These are phyloP conservation scores for Collybiopsis confluens DNA, from an alignment of 768 basidiomycete genomes.

Conservation along the genomic window DNA sequence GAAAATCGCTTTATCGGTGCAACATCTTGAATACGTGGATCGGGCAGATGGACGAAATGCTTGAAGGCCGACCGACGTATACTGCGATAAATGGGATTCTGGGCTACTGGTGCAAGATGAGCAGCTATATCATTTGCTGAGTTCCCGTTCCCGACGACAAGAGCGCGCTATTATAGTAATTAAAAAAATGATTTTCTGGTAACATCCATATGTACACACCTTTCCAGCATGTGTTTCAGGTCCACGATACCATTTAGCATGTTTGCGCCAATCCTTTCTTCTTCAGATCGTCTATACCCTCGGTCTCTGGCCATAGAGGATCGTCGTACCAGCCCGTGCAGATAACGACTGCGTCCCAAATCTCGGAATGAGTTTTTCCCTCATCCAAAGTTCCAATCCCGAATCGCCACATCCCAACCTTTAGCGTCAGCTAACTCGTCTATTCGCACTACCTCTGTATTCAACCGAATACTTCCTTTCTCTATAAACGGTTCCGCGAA, in stretches of 20 bases:
- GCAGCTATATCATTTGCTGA: conserved; percentile 51
- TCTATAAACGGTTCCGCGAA: conserved; percentile 30
- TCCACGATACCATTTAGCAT: conserved; percentile 40
- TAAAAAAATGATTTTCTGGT: not conserved
- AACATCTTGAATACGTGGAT: conserved; percentile 38
- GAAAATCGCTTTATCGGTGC: conserved; percentile 34
- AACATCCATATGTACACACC: conserved; percentile 10
- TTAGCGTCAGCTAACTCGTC: conserved; percentile 26
- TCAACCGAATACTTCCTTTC: conserved; percentile 32
- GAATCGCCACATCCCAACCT: conserved; percentile 37
- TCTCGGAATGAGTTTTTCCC: conserved; percentile 18
- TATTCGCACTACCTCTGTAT: conserved; percentile 34
- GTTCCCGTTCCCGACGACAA: conserved; percentile 48
- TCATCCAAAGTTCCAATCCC: conserved; percentile 29
- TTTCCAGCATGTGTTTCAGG: conserved; percentile 30
- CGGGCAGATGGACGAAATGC: conserved; percentile 35
- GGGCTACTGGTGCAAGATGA: conserved; percentile 34
- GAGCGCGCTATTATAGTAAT: conserved; percentile 29
- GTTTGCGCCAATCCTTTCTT: conserved; percentile 31
- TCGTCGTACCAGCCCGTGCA: conserved; percentile 40
- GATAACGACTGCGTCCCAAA: conserved; percentile 48
- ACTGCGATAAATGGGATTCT: conserved; percentile 41
- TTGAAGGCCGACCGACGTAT: conserved; percentile 37
- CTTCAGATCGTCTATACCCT: conserved; percentile 35
- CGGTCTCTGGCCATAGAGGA: conserved; percentile 37